Base-by-base conservation (phyloP, 2,329 filamentous ascomycete genomes). In the Ambrosiella beaveri region DNA sequence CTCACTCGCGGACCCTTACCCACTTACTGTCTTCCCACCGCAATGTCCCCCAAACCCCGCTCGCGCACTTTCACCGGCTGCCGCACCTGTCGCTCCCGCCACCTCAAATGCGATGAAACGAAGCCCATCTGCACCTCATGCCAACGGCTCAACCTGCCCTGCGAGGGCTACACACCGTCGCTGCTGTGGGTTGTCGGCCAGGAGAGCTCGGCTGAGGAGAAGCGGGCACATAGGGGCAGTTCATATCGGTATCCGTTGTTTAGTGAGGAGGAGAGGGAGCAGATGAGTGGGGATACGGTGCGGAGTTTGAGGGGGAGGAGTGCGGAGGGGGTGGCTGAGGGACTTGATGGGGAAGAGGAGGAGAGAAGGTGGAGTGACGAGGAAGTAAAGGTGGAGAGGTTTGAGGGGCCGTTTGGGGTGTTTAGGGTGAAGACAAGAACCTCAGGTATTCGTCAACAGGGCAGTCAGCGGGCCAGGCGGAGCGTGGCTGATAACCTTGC, bases 41-140 rank as follows among this genome's bases (percentile, higher is more conserved):
- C n/a, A n/a, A 15, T 51, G 27, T 7, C 37, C 12, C 61, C 70
- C 68, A 53, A 53, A 38, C 7, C 7, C 62, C 64, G 69, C 63
- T 71, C 71, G 60, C 70, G 58, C 59, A 69, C 66, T 1, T 69
- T 69, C 45, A 69, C 68, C 3, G 67, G 68, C 27, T 69, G 68
- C 36, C 65, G 66, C 12, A 69, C 66, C 11, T 69, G 68, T 61
- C 64, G 68, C 15, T 67, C 63, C 56, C 69, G 73, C 15, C 73
- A 74, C 62, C 65, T 70, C 40, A 75, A 74, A 64, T 75, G 72
- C 61, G 73, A 75, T 57, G 71, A 74, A 60, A 64, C 65, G 4
- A 68, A 66, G 6, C 73, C 72, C 2, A 63, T 63, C 36, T 75
- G 73, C 62, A 63, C 64, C 1, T 68, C 67, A 44, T 75, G 73